Evolutionary conservation across 768 basidiomycete genomes (phyloP).

Genomic region (Filobasidium floriforme): DNA sequence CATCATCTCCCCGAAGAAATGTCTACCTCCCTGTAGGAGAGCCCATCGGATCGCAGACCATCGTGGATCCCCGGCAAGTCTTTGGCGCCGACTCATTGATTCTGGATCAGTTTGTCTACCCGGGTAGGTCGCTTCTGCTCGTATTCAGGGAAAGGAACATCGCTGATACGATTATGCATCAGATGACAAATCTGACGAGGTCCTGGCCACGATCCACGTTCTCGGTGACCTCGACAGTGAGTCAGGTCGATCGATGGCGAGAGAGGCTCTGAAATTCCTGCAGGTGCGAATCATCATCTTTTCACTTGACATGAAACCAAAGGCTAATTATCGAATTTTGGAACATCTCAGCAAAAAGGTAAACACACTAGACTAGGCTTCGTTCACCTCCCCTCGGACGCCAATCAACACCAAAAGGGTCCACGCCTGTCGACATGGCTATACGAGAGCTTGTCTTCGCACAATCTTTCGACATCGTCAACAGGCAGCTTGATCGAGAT

Average conservation of each 20-base stretch:
- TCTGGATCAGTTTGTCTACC: constrained; percentile 55
- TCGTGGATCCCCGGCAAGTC: constrained; percentile 6
- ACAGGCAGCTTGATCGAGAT: constrained; percentile 10
- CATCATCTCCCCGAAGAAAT: constrained; percentile 64
- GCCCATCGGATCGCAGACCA: constrained; percentile 1
- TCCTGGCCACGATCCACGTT: constrained; percentile 51
- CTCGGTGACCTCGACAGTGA: constrained; percentile 69
- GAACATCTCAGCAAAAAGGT: constrained; percentile 24
- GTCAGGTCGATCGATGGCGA: constrained; percentile 51
- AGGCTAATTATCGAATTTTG: background rate
- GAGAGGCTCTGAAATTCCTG: background rate
- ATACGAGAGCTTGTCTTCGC: constrained; percentile 28
- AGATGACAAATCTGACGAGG: constrained; percentile 5
- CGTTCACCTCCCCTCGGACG: constrained; percentile 61
- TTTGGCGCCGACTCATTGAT: constrained; percentile 25
- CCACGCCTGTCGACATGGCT: constrained; percentile 46
- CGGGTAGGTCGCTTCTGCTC: background rate
- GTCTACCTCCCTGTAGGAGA: constrained; percentile 58
- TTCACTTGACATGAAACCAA: background rate
- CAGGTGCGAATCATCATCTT: constrained; percentile 25
- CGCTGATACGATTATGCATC: constrained; percentile 5
- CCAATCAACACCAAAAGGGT: constrained; percentile 44
- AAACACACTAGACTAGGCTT: constrained; percentile 56
- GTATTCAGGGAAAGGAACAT: constrained; percentile 37
- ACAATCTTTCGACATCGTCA: constrained; percentile 24